Conservation (phyloP, 176 grass and related monocot genomes). For the Aechmea fasciata region DNA sequence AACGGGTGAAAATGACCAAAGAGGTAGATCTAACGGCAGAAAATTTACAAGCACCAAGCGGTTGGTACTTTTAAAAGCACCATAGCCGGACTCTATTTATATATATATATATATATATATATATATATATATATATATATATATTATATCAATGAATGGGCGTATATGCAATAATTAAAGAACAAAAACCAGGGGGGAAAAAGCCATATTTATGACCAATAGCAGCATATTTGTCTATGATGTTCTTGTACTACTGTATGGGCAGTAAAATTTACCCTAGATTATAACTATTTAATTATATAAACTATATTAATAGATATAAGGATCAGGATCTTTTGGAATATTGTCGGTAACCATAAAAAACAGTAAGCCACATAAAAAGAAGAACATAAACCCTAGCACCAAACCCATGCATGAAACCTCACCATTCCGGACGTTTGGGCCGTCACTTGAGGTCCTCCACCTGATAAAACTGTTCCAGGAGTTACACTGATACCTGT, state of each 20-base stretch:
- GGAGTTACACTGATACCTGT: conserved; percentile 20
- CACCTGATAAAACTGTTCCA: conserved; percentile 35
- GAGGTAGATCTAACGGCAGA: too few species aligned
- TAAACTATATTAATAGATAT: too few species aligned
- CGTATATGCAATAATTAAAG: background rate
- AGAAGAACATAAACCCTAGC: background rate
- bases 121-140: too few species aligned
- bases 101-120: too few species aligned
- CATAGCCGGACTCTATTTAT: too few species aligned
- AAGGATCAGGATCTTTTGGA: too few species aligned
- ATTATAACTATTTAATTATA: background rate
- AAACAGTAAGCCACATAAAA: background rate
- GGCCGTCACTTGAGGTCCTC: conserved; percentile 25
- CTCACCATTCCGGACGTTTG: conserved; percentile 20
- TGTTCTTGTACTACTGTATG: background rate
- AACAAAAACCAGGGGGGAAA: background rate
- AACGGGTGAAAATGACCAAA: too few species aligned
- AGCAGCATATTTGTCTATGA: background rate
- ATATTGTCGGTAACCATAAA: background rate
- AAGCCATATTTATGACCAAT: background rate
- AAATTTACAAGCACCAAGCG: too few species aligned
- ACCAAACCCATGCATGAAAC: background rate
- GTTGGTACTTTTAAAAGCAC: too few species aligned
- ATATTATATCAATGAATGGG: background rate
- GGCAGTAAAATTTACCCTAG: background rate